Base-by-base conservation (phyloP, 805 yeast genomes). In the Lipomyces spencermartinsiae region DNA sequence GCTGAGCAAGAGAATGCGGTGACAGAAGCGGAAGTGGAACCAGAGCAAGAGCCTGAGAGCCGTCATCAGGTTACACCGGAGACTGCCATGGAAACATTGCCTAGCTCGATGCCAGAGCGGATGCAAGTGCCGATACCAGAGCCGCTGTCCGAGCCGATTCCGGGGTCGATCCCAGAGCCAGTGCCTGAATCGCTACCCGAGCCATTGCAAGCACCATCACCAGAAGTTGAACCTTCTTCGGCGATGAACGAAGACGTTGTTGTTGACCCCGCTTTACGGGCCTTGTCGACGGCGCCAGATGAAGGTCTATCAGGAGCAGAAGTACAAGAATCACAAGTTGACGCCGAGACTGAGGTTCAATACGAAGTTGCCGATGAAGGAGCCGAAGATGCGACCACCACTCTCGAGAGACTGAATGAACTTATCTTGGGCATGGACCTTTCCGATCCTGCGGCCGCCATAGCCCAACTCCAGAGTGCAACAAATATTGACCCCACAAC, bases 401-500 rank as follows among this genome's bases (percentile, higher is more conserved):
- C 59, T 43, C 58, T 68, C 31, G 71, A 62, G 33, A 53, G 65
- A 4, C 57, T 65, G 29, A 68, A 65, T 31, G 69, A 66, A 53
- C 61, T 68, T 29, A 62, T 68, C 22, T 49, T 66, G 65, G 69
- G 71, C 43, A 63, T 68, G 66, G 71, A 68, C 43, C 59, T 69
- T 14, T 63, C 63, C 19, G 72, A 69, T 55, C 72, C 72, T 10
- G 70, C 60, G 2, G 53, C 71, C 31, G 70, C 71, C 3, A 69
- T 69, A 9, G 68, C 64, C 6, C 64, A 64, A 51, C 67, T 69
- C 6, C 72, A 69, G 57, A 56, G 55, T n/a, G 71, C 67, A 14
- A 66, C 72, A 4, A 56, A 67, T 33, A 68, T 69, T 29, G 72
- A 69, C 46, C 66, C 72, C 16, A 55, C 63, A 6, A 67, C 70